Percentiles rank a stretch among this genome's conserved stretches.
phyloP scores from a whole-genome alignment of 495 filamentous ascomycete genomes.

The Penicillium argentinense region DNA sequence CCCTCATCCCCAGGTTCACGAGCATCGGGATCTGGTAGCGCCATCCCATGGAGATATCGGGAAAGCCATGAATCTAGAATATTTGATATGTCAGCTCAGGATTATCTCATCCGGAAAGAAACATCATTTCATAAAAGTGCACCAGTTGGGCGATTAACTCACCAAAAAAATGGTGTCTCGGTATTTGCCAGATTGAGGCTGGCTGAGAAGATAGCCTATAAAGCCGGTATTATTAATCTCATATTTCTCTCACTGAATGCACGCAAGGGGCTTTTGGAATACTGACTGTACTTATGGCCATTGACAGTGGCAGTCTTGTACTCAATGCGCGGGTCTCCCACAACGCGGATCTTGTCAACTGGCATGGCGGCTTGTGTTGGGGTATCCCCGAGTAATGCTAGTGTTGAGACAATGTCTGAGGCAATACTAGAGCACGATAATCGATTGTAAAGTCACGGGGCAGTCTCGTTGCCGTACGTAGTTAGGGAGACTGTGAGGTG shows the following conservation, averaged over 20 bases:
- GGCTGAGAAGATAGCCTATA: slow-evolving; percentile 64
- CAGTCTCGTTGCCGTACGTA: too few relatives aligned
- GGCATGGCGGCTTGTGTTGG: slow-evolving; percentile 44
- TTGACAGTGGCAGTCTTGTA: slow-evolving; percentile 60
- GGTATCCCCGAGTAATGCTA: too few relatives aligned
- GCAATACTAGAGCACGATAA: not conserved
- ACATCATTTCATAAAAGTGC: too few relatives aligned
- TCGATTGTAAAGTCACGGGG: too few relatives aligned
- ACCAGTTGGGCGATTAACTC: slow-evolving; percentile 9
- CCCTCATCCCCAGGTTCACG: slow-evolving; percentile 63
- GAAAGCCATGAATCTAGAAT: slow-evolving; percentile 62
- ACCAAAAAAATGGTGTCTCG: slow-evolving; percentile 68
- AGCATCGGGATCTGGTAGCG: slow-evolving; percentile 80
- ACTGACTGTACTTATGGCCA: slow-evolving; percentile 61
- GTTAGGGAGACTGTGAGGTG: too few relatives aligned
- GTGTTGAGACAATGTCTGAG: not conserved
- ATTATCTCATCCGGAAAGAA: not conserved
- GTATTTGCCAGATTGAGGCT: slow-evolving; percentile 51
- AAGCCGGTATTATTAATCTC: slow-evolving; percentile 10
- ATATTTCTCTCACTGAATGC: too few relatives aligned
- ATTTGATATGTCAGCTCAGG: not conserved
- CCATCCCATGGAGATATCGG: slow-evolving; percentile 73
- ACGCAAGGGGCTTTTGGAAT: not conserved
- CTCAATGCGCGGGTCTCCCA: slow-evolving; percentile 59
- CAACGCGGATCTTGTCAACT: slow-evolving; percentile 60